Percentiles rank a stretch among this genome's conserved stretches.
Conservation (phyloP, 1,284 basidiomycete genomes). For the Malassezia yamatoensis region DNA sequence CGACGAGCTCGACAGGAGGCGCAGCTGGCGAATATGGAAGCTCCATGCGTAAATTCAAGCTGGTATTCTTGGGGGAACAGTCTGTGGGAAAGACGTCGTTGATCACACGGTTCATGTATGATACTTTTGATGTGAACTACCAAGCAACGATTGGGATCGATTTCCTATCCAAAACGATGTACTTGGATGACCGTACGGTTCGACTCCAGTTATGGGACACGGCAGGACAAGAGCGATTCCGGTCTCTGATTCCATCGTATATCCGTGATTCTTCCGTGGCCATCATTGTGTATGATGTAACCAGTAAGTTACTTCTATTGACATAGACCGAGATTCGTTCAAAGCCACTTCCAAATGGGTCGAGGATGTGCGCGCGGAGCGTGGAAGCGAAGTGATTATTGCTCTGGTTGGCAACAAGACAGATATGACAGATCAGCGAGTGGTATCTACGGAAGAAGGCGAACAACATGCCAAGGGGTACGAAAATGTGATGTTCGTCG, state of each 20-base stretch:
- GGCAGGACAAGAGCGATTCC: constrained; percentile 95
- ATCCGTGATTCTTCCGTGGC: constrained; percentile 97
- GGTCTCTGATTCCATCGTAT: constrained; percentile 95
- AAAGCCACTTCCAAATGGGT: constrained; percentile 98
- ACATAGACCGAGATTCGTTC: constrained; percentile 77
- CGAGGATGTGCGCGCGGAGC: constrained; percentile 93
- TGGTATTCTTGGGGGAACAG: constrained; percentile 45
- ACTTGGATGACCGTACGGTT: constrained; percentile 95
- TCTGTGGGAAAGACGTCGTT: constrained; percentile 63
- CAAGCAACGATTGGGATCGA: constrained; percentile 99
- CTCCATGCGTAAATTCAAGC: constrained; percentile 47
- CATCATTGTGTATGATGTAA: constrained; percentile 97
- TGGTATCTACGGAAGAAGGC: constrained; percentile 97
- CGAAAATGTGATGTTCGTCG: constrained; percentile 88
- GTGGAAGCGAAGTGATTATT: constrained; percentile 96
- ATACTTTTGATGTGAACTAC: constrained; percentile 99
- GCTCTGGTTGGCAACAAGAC: constrained; percentile 99
- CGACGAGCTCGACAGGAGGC: constrained; percentile 16
- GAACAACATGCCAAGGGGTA: constrained; percentile 84
- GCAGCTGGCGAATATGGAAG: constrained; percentile 40
- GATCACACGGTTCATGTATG: constrained; percentile 95
- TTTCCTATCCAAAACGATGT: constrained; percentile 99
- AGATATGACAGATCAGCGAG: constrained; percentile 56
- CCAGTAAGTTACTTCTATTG: constrained; percentile 58
- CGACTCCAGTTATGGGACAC: constrained; percentile 92